Evolutionary conservation across 2,329 filamentous ascomycete species (phyloP).

Genomic region (Cladobotryum protrusum): DNA sequence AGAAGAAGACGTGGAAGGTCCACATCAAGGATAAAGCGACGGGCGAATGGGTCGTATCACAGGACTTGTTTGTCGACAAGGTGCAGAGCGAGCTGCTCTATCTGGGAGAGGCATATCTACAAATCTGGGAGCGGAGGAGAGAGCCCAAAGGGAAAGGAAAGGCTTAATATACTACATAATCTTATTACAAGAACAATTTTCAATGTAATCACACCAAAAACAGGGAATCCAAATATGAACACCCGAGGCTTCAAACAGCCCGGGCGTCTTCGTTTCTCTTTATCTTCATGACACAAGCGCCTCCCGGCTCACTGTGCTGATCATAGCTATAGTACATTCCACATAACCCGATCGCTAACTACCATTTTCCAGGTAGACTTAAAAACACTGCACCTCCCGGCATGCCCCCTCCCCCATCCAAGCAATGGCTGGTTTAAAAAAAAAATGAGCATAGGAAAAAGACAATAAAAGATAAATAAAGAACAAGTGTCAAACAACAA

Average conservation of each 20-base stretch:
- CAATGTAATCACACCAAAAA: too few species aligned
- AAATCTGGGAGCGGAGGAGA: conserved; percentile 88
- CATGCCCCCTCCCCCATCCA: not conserved
- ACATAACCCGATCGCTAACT: conserved; percentile 4
- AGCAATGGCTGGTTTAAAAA: conserved; percentile 1
- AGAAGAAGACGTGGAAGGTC: conserved; percentile 85
- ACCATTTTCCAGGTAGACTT: conserved; percentile 14
- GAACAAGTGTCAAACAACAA: conserved; percentile 3
- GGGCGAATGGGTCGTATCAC: conserved; percentile 86
- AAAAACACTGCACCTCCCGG: not conserved
- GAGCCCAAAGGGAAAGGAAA: conserved; percentile 35
- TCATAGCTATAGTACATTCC: conserved; percentile 14
- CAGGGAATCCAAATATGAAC: too few species aligned
- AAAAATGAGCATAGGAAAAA: conserved; percentile 4
- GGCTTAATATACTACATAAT: not conserved
- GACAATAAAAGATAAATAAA: conserved; percentile 2
- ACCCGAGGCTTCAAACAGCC: conserved; percentile 3
- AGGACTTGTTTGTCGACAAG: conserved; percentile 89
- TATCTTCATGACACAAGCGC: conserved; percentile 10
- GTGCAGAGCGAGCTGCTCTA: conserved; percentile 86
- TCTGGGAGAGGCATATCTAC: conserved; percentile 88
- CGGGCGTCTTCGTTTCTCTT: conserved; percentile 8
- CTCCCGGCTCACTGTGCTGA: conserved; percentile 8
- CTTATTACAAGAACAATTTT: too few species aligned
- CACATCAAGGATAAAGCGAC: conserved; percentile 77